Percentiles rank a stretch among this genome's conserved stretches.
Evolutionary conservation across 2,329 filamentous ascomycete species (phyloP).

Genomic region (Hypoxylon sp.): DNA sequence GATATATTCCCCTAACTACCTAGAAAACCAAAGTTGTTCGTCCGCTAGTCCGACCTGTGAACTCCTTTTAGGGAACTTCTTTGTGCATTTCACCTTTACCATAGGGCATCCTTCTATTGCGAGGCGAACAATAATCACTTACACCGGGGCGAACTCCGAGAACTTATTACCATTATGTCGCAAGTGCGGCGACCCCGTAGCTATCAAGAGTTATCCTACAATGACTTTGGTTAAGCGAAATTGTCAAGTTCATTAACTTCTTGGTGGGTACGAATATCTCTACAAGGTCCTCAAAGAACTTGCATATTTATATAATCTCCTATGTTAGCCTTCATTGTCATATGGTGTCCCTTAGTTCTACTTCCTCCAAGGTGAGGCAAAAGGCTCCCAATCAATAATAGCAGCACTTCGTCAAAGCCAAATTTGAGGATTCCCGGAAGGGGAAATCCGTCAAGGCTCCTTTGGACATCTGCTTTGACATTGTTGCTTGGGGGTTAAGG

Average conservation of each 20-base stretch:
- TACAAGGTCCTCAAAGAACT: slow-evolving; percentile 23
- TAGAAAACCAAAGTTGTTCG: not conserved
- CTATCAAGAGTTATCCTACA: slow-evolving; percentile 16
- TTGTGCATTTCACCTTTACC: slow-evolving; percentile 10
- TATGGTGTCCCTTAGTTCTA: slow-evolving; percentile 9
- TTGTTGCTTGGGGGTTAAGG: slow-evolving; percentile 41
- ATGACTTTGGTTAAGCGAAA: slow-evolving; percentile 31
- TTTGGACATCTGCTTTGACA: slow-evolving; percentile 49
- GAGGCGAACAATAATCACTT: not conserved
- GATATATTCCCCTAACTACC: not conserved
- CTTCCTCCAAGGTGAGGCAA: slow-evolving; percentile 25
- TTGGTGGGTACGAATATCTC: slow-evolving; percentile 28
- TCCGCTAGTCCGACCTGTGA: not conserved
- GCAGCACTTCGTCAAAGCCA: slow-evolving; percentile 7
- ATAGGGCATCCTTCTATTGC: not conserved
- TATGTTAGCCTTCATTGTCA: slow-evolving; percentile 36
- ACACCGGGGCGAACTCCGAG: not conserved
- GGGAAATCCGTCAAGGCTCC: slow-evolving; percentile 40
- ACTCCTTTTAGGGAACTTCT: slow-evolving; percentile 7
- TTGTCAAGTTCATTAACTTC: slow-evolving; percentile 11
- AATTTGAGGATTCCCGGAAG: slow-evolving; percentile 45
- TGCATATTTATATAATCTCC: slow-evolving; percentile 26
- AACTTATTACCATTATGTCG: not conserved
- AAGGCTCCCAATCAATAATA: slow-evolving; percentile 28
- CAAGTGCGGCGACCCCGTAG: not conserved